Conservation (phyloP, 768 basidiomycete species). For the Auriculariales sp. region DNA sequence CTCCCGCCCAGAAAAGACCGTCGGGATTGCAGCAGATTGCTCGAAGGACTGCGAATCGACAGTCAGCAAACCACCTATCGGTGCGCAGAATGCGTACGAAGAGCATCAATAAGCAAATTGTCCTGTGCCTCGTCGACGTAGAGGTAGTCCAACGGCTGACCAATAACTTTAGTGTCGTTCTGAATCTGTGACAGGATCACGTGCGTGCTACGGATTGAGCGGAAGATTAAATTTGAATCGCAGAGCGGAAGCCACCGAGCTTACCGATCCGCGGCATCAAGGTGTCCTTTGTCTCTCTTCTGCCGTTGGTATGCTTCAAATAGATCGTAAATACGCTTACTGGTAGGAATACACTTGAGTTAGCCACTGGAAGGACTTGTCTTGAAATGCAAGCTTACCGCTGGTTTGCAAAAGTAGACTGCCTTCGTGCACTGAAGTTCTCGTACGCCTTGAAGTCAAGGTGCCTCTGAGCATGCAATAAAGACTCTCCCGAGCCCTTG, state of each 20-base stretch:
- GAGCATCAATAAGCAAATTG: slow-evolving; percentile 48
- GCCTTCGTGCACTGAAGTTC: slow-evolving; percentile 32
- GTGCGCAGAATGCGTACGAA: too few species aligned
- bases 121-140: slow-evolving; percentile 69
- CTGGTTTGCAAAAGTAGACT: slow-evolving; percentile 38
- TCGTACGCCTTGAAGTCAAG: slow-evolving; percentile 32
- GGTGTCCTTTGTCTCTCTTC: slow-evolving; percentile 28
- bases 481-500: slow-evolving; percentile 47
- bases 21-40: slow-evolving; percentile 47
- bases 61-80: too few species aligned
- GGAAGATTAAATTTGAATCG: too few species aligned
- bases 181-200: slow-evolving; percentile 24
- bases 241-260: too few species aligned
- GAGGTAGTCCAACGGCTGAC: slow-evolving; percentile 39
- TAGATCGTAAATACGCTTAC: slow-evolving; percentile 30
- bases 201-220: too few species aligned
- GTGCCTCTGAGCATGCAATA: slow-evolving; percentile 20
- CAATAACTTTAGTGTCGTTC: slow-evolving; percentile 16
- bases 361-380: too few species aligned
- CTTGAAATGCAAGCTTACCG: too few species aligned
- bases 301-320: slow-evolving; percentile 36
- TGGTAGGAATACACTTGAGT: too few species aligned
- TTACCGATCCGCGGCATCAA: slow-evolving; percentile 52
- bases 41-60: slow-evolving; percentile 55
- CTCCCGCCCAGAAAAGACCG: slow-evolving; percentile 67